Evolutionary conservation across 805 yeast species (phyloP).

Genomic region (Wickerhamomyces hampshirensis): DNA sequence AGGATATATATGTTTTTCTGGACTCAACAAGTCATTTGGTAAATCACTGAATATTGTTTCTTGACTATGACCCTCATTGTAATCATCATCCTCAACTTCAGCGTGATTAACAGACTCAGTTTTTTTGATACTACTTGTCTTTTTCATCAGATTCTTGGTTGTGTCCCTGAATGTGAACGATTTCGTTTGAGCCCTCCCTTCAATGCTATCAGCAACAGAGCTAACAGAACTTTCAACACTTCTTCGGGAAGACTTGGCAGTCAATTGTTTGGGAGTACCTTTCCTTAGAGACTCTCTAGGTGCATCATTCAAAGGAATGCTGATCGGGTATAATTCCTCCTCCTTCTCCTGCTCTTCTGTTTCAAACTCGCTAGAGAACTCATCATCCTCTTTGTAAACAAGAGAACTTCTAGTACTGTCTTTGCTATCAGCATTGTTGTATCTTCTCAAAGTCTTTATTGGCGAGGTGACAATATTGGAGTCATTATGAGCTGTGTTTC

Average conservation of each 20-base stretch:
- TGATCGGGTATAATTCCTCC: too few relatives aligned
- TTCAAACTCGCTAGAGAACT: not conserved
- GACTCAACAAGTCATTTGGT: slow-evolving; percentile 23
- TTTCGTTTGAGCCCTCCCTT: too few relatives aligned
- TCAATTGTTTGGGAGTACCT: slow-evolving; percentile 19
- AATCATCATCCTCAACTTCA: slow-evolving; percentile 4
- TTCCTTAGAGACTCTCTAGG: slow-evolving; percentile 18
- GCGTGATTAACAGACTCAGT: not conserved
- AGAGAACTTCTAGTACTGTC: slow-evolving; percentile 4
- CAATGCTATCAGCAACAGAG: too few relatives aligned
- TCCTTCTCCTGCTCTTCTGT: not conserved
- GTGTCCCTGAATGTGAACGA: not conserved
- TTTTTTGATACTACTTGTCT: too few relatives aligned
- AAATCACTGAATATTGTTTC: slow-evolving; percentile 19
- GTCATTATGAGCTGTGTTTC: slow-evolving; percentile 11
- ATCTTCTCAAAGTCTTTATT: slow-evolving; percentile 17
- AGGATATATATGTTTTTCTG: slow-evolving; percentile 22
- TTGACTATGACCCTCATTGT: slow-evolving; percentile 5
- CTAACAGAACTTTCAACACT: not conserved
- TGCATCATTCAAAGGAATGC: slow-evolving; percentile 18
- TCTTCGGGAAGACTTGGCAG: slow-evolving; percentile 4
- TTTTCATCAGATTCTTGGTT: not conserved
- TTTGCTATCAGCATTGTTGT: slow-evolving; percentile 8
- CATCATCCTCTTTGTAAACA: too few relatives aligned
- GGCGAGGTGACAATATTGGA: slow-evolving; percentile 22